Evolutionary conservation across 2,329 filamentous ascomycete species (phyloP), one percentile per base, ranked within the genome.

Genomic region (Beauveria australis): DNA sequence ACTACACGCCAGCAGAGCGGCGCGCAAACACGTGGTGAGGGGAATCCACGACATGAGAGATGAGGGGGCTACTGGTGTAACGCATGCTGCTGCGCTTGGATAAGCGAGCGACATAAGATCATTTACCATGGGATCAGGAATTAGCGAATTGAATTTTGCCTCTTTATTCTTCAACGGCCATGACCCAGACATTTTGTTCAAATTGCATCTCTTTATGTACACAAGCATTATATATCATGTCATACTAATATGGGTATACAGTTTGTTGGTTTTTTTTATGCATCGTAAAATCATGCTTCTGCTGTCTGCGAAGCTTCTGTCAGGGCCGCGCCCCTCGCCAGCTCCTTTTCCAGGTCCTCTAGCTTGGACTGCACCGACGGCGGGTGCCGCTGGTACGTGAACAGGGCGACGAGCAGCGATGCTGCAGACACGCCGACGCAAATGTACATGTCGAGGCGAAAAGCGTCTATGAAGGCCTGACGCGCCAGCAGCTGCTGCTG

Each of bases 291-390:
- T 58, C 24, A 59, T 46, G 18, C 52, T 40, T 44, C 37, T 26
- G 33, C n/a, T 18, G 46, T 37, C 28, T 53, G 46, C 6, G 33
- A 18, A 12, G 33, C 28, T 5, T 56, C 46, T 16, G 44, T 37
- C 52, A 46, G 19, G 22, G 59, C 16, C 12, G 59, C 59, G 3
- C 53, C 33, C 9, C 59, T 40, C 30, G 54, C 46, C 54, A 63
- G 33, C 52, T 63, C 63, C 22, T 59, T 61, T 48, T 65, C 63
- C 48, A 76, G 72, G 24, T 66, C 64, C 3, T 48, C 57, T 57
- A 67, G 46, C 9, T 63, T 63, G 33, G 63, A 64, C 61, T 64
- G 60, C 19, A 67, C 63, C 5, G 64, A 64, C 6, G 66, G 64
- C 12, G 66, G 64, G 30, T 63, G 52, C 19, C 60, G 61, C 59